Conservation (phyloP, 2,329 filamentous ascomycete genomes). For the Pseudogymnoascus sp. region DNA sequence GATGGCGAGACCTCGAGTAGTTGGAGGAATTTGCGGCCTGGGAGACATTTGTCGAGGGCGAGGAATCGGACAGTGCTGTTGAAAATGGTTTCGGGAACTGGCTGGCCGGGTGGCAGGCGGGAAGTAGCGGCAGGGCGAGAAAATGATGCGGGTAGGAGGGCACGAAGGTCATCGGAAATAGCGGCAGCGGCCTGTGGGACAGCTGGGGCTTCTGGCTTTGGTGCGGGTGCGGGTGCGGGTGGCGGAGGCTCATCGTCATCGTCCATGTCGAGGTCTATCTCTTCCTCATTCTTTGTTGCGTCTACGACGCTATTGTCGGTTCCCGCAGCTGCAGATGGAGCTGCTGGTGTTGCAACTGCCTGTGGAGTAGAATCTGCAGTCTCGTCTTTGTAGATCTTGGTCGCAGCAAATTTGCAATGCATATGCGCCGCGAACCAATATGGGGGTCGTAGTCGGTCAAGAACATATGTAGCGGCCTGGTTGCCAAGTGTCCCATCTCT, state of each 20-base stretch:
- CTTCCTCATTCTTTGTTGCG: conserved; percentile 50
- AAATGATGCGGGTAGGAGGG: conserved; percentile 72
- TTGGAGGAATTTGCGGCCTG: conserved; percentile 74
- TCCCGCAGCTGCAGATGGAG: neutral
- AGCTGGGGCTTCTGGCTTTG: conserved; percentile 19
- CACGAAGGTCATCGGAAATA: conserved; percentile 55
- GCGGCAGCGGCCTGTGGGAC: conserved; percentile 14
- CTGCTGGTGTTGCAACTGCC: neutral
- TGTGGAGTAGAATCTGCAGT: conserved; percentile 8
- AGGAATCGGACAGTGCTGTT: conserved; percentile 80
- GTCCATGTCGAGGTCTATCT: conserved; percentile 63
- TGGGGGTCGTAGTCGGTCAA: conserved; percentile 72
- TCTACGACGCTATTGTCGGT: neutral
- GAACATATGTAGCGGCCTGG: conserved; percentile 67
- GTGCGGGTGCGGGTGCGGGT: neutral
- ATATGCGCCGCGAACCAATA: conserved; percentile 94
- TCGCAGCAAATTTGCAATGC: conserved; percentile 78
- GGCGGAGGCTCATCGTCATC: conserved; percentile 28
- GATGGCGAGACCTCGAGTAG: conserved; percentile 51
- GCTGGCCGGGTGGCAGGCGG: conserved; percentile 45
- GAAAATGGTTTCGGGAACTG: conserved; percentile 62
- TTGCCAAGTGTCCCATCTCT: conserved; percentile 69
- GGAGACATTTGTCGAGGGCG: conserved; percentile 84
- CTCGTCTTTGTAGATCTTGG: conserved; percentile 45
- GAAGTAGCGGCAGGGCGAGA: conserved; percentile 35